Evolutionary conservation across 345 rosid species (phyloP).

Genomic region (Eutrema yunnanense): DNA sequence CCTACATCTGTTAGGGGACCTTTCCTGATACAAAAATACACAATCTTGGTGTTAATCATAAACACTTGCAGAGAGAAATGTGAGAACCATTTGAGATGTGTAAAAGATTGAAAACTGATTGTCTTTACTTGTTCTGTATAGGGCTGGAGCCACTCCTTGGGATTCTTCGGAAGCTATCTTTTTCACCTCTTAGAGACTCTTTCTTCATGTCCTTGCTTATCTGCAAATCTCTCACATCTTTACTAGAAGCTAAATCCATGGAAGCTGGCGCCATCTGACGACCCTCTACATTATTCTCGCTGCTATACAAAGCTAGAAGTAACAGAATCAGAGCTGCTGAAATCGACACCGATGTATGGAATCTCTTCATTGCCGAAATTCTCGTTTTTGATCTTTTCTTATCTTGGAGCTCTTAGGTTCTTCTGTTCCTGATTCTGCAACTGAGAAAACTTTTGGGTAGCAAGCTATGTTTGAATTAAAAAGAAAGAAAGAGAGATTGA

Average conservation of each 20-base stretch:
- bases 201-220: slow-evolving; percentile 27
- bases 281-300: slow-evolving; percentile 33
- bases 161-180: slow-evolving; percentile 52
- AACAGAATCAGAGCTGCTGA: slow-evolving; percentile 36
- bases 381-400: slow-evolving; percentile 14
- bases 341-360: slow-evolving; percentile 28
- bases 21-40: slow-evolving; percentile 31
- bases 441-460: not conserved
- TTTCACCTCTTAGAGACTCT: slow-evolving; percentile 34
- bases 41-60: not conserved
- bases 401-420: not conserved
- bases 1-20: slow-evolving; percentile 22
- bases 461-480: not conserved
- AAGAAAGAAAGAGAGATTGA: slow-evolving; percentile 7
- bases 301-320: slow-evolving; percentile 36
- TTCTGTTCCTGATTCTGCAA: slow-evolving; percentile 10
- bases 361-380: slow-evolving; percentile 39
- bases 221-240: slow-evolving; percentile 32
- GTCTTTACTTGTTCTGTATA: slow-evolving; percentile 61
- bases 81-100: not conserved
- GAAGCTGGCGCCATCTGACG: slow-evolving; percentile 27
- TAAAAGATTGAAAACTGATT: slow-evolving; percentile 2
- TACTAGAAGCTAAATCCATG: slow-evolving; percentile 26
- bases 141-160: slow-evolving; percentile 75
- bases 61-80: not conserved